Conservation (phyloP, 345 rosid genomes). For the Eucalyptus sp. region DNA sequence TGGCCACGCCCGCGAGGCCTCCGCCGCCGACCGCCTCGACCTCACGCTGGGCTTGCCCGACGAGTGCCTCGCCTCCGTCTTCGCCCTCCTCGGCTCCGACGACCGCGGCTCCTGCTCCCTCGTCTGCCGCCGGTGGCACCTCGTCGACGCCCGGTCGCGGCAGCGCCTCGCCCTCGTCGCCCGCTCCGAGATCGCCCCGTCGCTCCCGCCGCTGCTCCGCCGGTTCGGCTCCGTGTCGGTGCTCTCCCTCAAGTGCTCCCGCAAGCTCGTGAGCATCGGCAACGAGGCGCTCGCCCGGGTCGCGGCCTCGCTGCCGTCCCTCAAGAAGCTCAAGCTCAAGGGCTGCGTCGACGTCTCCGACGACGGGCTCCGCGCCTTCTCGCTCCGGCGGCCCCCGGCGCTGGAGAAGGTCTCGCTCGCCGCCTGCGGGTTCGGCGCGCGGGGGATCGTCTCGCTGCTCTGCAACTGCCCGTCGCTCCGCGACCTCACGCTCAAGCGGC, state of each 20-base stretch:
- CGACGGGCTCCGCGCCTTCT: constrained; percentile 13
- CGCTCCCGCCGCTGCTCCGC: constrained; percentile 11
- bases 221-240: constrained; percentile 23
- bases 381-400: constrained; percentile 5
- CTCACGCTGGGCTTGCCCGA: constrained; percentile 8
- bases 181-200: constrained; percentile 9
- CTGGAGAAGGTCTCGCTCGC: constrained; percentile 18
- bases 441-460: constrained; percentile 17
- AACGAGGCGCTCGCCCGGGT: constrained; percentile 8
- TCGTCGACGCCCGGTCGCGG: constrained; percentile 12
- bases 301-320: constrained; percentile 3
- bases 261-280: constrained; percentile 22
- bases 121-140: constrained; percentile 22
- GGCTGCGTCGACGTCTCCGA: constrained; percentile 27
- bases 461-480: constrained; percentile 21
- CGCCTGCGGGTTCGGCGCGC: constrained; percentile 21
- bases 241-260: constrained; percentile 36
- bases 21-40: neutral
- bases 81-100: neutral
- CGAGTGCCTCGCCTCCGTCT: constrained; percentile 14
- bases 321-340: constrained; percentile 28
- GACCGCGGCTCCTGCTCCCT: constrained; percentile 23
- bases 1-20: neutral
- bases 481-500: constrained; percentile 31
- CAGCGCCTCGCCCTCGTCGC: constrained; percentile 11